Evolutionary conservation across 441 rosid genomes (phyloP).

Genomic region (Iberis amara): DNA sequence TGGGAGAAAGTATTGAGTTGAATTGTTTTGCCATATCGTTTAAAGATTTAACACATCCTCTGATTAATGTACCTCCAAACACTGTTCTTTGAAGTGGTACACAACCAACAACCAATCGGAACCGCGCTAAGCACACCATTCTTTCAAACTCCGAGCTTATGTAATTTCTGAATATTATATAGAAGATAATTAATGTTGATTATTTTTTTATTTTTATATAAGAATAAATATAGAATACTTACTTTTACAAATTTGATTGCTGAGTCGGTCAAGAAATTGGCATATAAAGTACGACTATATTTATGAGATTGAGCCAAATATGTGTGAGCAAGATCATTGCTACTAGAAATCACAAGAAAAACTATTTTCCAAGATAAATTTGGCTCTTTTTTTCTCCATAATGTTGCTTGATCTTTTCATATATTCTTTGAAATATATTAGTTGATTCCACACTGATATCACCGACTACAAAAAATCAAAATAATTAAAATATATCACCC

Average conservation of each 20-base stretch:
- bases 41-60: slow-evolving; percentile 32
- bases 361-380: slow-evolving; percentile 23
- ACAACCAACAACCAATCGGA: slow-evolving; percentile 54
- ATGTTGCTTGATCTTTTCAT: slow-evolving; percentile 18
- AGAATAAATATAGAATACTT: background rate
- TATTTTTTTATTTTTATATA: background rate
- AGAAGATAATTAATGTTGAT: background rate
- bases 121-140: slow-evolving; percentile 45
- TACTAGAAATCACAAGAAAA: slow-evolving; percentile 25
- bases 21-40: slow-evolving; percentile 25
- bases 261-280: slow-evolving; percentile 19
- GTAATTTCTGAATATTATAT: slow-evolving; percentile 28
- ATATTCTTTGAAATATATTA: slow-evolving; percentile 26
- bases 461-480: slow-evolving; percentile 15
- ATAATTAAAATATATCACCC: too few species aligned
- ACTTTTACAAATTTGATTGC: slow-evolving; percentile 17
- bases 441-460: slow-evolving; percentile 29
- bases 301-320: slow-evolving; percentile 12
- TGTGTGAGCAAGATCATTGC: slow-evolving; percentile 29
- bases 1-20: slow-evolving; percentile 36
- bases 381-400: slow-evolving; percentile 28
- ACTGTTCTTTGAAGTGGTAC: slow-evolving; percentile 54
- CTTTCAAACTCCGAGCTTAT: slow-evolving; percentile 51
- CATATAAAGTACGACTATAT: slow-evolving; percentile 29
- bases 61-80: slow-evolving; percentile 39